Percentiles rank a stretch among this genome's conserved stretches.
Conservation (phyloP, 768 basidiomycete species). For the Clavulina sp. region DNA sequence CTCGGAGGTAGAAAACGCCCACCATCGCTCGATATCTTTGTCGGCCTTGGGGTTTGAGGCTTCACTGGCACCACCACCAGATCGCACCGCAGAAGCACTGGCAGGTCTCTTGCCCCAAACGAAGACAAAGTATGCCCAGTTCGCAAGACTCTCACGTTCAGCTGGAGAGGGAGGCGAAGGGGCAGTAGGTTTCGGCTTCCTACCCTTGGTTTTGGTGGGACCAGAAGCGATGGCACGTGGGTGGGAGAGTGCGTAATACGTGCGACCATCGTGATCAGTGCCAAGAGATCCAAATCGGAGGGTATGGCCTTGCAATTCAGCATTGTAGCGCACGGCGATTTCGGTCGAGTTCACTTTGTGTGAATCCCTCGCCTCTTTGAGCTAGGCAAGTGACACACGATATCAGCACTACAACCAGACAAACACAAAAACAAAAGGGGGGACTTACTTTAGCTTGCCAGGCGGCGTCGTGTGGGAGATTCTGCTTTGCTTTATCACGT, state of each 20-base stretch:
- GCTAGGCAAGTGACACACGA: neutral
- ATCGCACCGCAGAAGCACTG: neutral
- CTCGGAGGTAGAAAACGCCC: neutral
- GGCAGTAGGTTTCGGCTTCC: too few species aligned
- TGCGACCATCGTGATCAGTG: neutral
- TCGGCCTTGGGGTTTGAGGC: neutral
- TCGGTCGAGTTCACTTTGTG: neutral
- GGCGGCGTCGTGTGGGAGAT: neutral
- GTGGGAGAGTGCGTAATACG: neutral
- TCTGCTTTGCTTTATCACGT: neutral
- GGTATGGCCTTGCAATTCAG: neutral
- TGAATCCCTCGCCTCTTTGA: neutral
- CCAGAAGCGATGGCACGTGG: neutral
- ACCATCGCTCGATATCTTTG: neutral
- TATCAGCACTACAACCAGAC: too few species aligned
- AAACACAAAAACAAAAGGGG: neutral
- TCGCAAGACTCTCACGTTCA: neutral
- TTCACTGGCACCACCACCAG: neutral
- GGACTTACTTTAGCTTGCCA: neutral
- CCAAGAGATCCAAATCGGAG: neutral
- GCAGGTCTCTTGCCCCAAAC: neutral
- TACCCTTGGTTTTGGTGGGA: neutral
- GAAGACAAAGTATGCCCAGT: constrained; percentile 3
- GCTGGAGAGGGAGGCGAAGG: neutral
- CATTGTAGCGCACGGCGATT: neutral